Evolutionary conservation across 108 stramenopile species (phyloP).

Genomic region (Chaetoceros tenuissimus): DNA sequence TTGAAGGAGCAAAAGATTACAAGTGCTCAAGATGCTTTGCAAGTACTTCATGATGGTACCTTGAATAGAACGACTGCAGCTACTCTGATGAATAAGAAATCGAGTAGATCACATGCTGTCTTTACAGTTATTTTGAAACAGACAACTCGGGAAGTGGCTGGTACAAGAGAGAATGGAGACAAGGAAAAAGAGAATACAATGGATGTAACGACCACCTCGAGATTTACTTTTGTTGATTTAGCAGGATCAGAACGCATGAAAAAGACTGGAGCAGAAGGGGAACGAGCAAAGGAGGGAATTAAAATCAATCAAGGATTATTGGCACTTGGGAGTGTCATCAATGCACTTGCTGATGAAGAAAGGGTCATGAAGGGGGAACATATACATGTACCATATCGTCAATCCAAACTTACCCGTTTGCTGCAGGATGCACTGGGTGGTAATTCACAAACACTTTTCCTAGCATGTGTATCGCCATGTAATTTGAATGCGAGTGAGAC

Average conservation of each 20-base stretch:
- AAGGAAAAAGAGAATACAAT: no score
- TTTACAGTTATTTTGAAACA: constrained; percentile 63
- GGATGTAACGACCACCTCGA: constrained; percentile 57
- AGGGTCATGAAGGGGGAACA: constrained; percentile 50
- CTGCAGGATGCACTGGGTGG: constrained; percentile 95
- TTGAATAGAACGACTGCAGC: constrained; percentile 87
- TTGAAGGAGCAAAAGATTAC: constrained; percentile 35
- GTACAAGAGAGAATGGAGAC: constrained; percentile 1
- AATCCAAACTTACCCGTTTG: constrained; percentile 93
- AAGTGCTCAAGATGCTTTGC: constrained; percentile 42
- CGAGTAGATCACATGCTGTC: constrained; percentile 75
- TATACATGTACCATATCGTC: constrained; percentile 78
- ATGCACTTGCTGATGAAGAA: constrained; percentile 91
- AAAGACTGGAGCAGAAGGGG: constrained; percentile 87
- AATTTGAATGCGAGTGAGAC: constrained; percentile 88
- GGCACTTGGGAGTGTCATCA: constrained; percentile 96
- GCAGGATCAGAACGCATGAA: constrained; percentile 93
- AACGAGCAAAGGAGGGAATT: constrained; percentile 84
- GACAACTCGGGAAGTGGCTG: constrained; percentile 19
- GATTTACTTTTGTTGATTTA: constrained; percentile 84
- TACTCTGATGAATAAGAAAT: constrained; percentile 85
- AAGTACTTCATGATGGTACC: constrained; percentile 80
- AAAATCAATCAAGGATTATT: constrained; percentile 95
- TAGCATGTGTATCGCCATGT: constrained; percentile 91
- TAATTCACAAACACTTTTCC: constrained; percentile 87